Evolutionary conservation across 805 yeast genomes (phyloP).

Genomic region (Tetrapisispora fleetii): DNA sequence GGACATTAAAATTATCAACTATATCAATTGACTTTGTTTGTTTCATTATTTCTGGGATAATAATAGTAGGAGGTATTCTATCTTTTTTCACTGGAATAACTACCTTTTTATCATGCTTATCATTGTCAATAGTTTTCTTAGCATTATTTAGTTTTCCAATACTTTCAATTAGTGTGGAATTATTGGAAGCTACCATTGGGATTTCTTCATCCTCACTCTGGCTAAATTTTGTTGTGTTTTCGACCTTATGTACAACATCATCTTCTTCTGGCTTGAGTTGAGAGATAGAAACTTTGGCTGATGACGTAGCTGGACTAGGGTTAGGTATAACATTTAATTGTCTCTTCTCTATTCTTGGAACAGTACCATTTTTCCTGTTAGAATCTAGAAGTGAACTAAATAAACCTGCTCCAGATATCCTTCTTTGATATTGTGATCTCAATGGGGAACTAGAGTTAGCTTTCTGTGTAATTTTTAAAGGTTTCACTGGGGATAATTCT

Average conservation of each 20-base stretch:
- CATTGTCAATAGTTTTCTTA: neutral
- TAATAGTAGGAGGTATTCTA: neutral
- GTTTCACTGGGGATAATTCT: slow-evolving; percentile 45
- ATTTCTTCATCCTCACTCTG: neutral
- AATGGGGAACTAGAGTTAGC: slow-evolving; percentile 11
- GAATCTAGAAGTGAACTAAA: slow-evolving; percentile 15
- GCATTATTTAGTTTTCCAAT: neutral
- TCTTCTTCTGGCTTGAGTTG: neutral
- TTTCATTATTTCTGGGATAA: neutral
- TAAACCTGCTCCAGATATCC: slow-evolving; percentile 22
- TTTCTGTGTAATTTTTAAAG: slow-evolving; percentile 57
- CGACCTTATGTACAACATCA: neutral
- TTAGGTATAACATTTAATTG: neutral
- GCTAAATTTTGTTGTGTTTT: neutral
- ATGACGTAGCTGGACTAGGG: neutral
- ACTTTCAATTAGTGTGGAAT: neutral
- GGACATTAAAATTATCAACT: neutral
- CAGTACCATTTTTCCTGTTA: neutral
- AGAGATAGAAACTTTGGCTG: neutral
- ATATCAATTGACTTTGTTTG: neutral
- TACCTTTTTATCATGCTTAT: too few species aligned
- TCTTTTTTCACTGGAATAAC: neutral
- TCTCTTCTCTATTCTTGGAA: slow-evolving; percentile 1
- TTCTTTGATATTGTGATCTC: slow-evolving; percentile 8
- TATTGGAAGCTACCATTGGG: neutral